Conservation (phyloP, 1,139 yeast species). For the Yamadazyma siamensis region DNA sequence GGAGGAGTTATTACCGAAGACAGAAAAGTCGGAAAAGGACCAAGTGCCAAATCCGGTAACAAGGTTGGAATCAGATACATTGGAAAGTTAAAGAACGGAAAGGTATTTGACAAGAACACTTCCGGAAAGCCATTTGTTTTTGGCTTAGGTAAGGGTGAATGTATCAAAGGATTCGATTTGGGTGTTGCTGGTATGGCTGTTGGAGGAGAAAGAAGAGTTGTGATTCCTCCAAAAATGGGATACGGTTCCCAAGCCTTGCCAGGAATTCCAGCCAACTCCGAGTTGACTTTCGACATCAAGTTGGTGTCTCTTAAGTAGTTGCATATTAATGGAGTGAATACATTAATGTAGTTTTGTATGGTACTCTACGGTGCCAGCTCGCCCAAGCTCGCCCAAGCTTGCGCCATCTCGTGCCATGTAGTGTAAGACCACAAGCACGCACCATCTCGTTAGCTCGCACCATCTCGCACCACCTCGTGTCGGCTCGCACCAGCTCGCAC, state of each 20-base stretch:
- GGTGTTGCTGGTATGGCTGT: constrained; percentile 99
- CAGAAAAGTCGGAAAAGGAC: constrained; percentile 84
- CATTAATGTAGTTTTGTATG: constrained; percentile 1
- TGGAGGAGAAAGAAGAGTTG: constrained; percentile 98
- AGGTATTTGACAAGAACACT: constrained; percentile 95
- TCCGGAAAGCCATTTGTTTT: constrained; percentile 93
- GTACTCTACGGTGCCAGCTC: too few species aligned
- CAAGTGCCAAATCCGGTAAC: constrained; percentile 82
- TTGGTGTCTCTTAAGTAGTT: constrained; percentile 79
- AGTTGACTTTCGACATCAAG: constrained; percentile 93
- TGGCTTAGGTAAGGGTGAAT: constrained; percentile 94
- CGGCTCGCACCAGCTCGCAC: too few species aligned
- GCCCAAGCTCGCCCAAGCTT: too few species aligned
- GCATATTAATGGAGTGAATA: too few species aligned
- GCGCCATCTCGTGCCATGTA: too few species aligned
- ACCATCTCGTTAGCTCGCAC: too few species aligned
- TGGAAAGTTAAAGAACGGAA: constrained; percentile 95
- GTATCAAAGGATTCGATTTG: constrained; percentile 96
- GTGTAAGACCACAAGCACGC: too few species aligned
- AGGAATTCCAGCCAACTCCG: constrained; percentile 96
- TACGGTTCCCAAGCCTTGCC: constrained; percentile 93
- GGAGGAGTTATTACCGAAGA: constrained; percentile 96
- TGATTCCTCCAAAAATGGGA: constrained; percentile 94
- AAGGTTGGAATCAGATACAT: constrained; percentile 96
- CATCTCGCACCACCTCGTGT: too few species aligned